Evolutionary conservation across 2,329 filamentous ascomycete species (phyloP).

Genomic region (Capronia epimyces): DNA sequence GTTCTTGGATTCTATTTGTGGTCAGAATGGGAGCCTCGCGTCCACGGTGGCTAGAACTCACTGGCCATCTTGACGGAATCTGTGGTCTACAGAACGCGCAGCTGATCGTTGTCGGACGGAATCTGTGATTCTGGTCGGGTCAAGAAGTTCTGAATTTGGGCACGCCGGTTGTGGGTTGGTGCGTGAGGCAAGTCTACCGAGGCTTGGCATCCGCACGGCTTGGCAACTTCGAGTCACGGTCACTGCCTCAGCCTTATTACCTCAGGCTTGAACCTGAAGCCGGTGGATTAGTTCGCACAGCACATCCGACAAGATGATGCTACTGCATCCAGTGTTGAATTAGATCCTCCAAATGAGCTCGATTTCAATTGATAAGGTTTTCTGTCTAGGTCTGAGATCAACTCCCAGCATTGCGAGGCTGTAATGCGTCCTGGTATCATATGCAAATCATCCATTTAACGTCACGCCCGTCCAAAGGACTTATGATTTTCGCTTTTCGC

Average conservation of each 20-base stretch:
- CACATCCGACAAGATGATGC: no score
- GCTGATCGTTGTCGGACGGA: conserved; percentile 5
- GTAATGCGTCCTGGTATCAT: conserved; percentile 19
- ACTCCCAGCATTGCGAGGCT: not conserved
- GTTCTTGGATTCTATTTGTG: conserved; percentile 89
- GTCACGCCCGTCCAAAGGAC: conserved; percentile 4
- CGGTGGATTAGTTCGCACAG: no score
- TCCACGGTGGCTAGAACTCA: conserved; percentile 12
- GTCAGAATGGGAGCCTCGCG: conserved; percentile 2
- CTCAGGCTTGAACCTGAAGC: no score
- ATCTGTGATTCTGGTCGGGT: not conserved
- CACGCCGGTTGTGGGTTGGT: conserved; percentile 13
- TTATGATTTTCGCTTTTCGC: conserved; percentile 8
- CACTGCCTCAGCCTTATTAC: no score
- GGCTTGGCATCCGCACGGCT: conserved; percentile 4
- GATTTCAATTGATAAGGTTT: not conserved
- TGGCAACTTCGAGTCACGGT: not conserved
- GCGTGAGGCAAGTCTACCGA: conserved; percentile 12
- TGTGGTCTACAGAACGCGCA: conserved; percentile 8
- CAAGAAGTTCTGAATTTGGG: conserved; percentile 11
- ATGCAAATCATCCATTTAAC: conserved; percentile 12
- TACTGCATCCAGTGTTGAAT: no score
- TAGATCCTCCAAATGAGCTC: no score
- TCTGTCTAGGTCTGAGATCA: conserved; percentile 3
- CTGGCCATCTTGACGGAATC: conserved; percentile 29